A percentile compares a stretch with the other conserved stretches of the same genome.
Evolutionary conservation across 2,329 filamentous ascomycete species (phyloP).

Genomic region (Diaporthe sp.): DNA sequence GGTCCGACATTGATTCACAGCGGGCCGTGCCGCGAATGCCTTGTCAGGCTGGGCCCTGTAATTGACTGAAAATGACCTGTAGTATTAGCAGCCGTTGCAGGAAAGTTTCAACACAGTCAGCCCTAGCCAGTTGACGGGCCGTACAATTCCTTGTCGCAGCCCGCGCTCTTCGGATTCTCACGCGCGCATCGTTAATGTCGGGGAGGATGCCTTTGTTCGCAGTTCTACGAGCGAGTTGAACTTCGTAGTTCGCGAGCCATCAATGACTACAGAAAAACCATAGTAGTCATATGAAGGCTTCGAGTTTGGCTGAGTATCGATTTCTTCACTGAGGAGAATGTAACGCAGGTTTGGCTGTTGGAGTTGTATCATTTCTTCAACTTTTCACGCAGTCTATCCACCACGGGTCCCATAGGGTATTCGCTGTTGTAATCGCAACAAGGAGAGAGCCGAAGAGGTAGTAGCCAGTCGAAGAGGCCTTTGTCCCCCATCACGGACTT

Average conservation of each 20-base stretch:
- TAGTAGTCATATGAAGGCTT: background rate
- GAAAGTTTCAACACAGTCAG: background rate
- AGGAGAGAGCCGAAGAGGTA: constrained; percentile 82
- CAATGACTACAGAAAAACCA: background rate
- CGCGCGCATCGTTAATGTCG: background rate
- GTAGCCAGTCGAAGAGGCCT: constrained; percentile 79
- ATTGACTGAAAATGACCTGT: background rate
- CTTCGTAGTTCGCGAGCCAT: background rate
- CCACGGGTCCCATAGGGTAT: constrained; percentile 34
- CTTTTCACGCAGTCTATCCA: constrained; percentile 31
- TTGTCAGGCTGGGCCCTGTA: too few relatives aligned
- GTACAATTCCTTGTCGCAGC: background rate
- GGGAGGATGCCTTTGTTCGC: too few relatives aligned
- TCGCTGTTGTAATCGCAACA: constrained; percentile 55
- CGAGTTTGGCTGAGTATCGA: background rate
- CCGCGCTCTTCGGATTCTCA: background rate
- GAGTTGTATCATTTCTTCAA: constrained; percentile 31
- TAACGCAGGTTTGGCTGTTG: background rate
- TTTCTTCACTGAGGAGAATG: background rate
- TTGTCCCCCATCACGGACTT: constrained; percentile 80
- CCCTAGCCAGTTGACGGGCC: too few relatives aligned
- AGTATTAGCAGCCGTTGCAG: background rate
- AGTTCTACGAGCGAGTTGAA: background rate
- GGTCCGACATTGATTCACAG: background rate
- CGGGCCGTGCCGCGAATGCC: background rate